Base-by-base conservation (phyloP, 805 yeast species). In the Saccharomycopsis selenospora region DNA sequence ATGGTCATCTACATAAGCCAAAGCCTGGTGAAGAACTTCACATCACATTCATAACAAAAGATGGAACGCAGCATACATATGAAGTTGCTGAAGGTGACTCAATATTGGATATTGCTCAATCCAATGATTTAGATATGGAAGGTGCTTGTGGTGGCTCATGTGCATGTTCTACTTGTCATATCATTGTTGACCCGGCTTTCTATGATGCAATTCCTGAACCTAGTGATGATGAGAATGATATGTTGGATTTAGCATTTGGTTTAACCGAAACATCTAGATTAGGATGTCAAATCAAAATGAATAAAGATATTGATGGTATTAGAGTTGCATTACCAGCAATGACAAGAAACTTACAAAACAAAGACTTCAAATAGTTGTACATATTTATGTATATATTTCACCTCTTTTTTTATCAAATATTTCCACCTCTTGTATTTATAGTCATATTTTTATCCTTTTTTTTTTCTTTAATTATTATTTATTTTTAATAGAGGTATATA, bases 131-230 rank as follows among this genome's bases (percentile, higher is more conserved):
- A 50, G 99, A 93, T 56, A 90, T 93, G 93, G 99, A 93, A 64
- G 96, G 87, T 41, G 99, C 99, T 0, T 93, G 99, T 67, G 99
- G 99, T 20, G 99, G 98, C 3, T 88, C 97, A 3, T 93, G 99
- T 72, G 99, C 99, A 1, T 93, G 99, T 64, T 89, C 97, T 3
- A 93, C 99, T 0, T 93, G 99, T 63, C 99, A 93, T 67, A 82
- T 93, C 47, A 91, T 93, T 45, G 89, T 93, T 36, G 99, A 93
- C 63, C 98, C 99, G 0, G 96, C 85, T 42, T 89, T 71, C 63
- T 93, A 88, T 66, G 99, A 93, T 61, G 76, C 70, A 44, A 77
- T 93, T 55, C 95, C 93, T 7, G 98, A 93, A 64, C 98, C 99
- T 0, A 87, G 82, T 55, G 99, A 93, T 62, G 99, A 93, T 61